phyloP scores from a whole-genome alignment of 2,329 filamentous ascomycete species.

The Aaosphaeria pasadenensis region DNA sequence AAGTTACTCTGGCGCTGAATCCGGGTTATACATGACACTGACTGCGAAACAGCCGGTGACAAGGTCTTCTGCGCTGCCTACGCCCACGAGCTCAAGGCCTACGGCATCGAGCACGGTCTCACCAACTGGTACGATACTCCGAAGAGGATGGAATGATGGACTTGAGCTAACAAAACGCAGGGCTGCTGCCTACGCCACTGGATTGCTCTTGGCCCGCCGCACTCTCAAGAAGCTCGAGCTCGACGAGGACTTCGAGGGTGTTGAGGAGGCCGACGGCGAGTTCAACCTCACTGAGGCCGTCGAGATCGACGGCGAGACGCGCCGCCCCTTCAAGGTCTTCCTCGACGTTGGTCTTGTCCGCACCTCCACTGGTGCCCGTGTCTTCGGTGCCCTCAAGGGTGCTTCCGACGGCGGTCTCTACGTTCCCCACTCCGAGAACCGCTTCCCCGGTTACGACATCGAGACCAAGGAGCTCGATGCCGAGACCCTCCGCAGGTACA shows the following conservation, averaged over 20 bases:
- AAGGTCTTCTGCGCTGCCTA: conserved; percentile 92
- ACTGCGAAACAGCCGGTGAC: conserved; percentile 49
- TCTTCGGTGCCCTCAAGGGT: conserved; percentile 99
- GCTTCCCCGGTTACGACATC: conserved; percentile 97
- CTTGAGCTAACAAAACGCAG: too few species aligned
- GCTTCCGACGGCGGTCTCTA: conserved; percentile 96
- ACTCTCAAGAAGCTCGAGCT: conserved; percentile 95
- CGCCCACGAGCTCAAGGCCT: conserved; percentile 95
- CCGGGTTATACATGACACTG: not conserved
- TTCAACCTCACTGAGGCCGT: conserved; percentile 92
- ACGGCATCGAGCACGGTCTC: conserved; percentile 96
- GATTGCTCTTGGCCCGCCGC: conserved; percentile 95
- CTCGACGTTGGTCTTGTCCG: conserved; percentile 96
- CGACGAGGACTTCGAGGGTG: conserved; percentile 88
- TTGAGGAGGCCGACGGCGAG: conserved; percentile 96
- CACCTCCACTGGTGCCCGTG: conserved; percentile 96
- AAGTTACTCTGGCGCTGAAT: conserved; percentile 81
- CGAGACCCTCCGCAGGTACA: conserved; percentile 98
- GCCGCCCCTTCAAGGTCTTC: conserved; percentile 99
- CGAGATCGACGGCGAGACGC: conserved; percentile 83
- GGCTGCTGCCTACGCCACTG: conserved; percentile 90
- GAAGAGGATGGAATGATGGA: too few species aligned
- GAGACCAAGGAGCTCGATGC: conserved; percentile 97
- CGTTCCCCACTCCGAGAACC: conserved; percentile 98
- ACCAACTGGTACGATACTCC: conserved; percentile 75